phyloP scores from a whole-genome alignment of 2,329 filamentous ascomycete genomes.

The Aspergillus persii region DNA sequence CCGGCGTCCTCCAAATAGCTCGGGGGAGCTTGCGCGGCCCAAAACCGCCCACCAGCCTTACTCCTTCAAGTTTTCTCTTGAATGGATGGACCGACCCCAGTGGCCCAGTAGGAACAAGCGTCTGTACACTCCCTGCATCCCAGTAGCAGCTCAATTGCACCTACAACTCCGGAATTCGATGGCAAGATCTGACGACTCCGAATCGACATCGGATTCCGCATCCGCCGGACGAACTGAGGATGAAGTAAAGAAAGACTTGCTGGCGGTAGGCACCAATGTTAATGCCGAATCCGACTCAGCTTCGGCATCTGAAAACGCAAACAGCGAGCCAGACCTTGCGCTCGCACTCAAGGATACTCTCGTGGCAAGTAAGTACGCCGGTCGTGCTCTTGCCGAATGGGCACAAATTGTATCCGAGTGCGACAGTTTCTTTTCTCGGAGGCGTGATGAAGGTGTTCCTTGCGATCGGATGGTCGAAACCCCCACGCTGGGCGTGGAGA shows the following conservation, averaged over 20 bases:
- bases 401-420: conserved; percentile 60
- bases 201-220: conserved; percentile 23
- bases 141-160: conserved; percentile 54
- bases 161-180: conserved; percentile 44
- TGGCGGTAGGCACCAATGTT: conserved; percentile 2
- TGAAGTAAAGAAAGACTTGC: conserved; percentile 8
- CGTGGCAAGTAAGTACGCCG: conserved; percentile 57
- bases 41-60: conserved; percentile 53
- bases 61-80: conserved; percentile 68
- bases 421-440: conserved; percentile 61
- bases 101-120: conserved; percentile 51
- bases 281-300: not conserved
- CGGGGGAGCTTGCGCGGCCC: conserved; percentile 29
- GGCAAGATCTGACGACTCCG: conserved; percentile 23
- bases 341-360: conserved; percentile 27
- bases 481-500: conserved; percentile 61
- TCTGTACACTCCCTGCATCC: conserved; percentile 56
- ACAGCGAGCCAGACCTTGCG: conserved; percentile 5
- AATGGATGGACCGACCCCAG: conserved; percentile 58
- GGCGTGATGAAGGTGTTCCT: conserved; percentile 62
- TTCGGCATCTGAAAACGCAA: conserved; percentile 8
- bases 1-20: conserved; percentile 20
- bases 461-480: conserved; percentile 58
- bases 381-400: conserved; percentile 64
- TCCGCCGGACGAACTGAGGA: conserved; percentile 19